Evolutionary conservation across 768 basidiomycete species (phyloP), one percentile per base, ranked within the genome.

Genomic region (Mycena albidolilacea): DNA sequence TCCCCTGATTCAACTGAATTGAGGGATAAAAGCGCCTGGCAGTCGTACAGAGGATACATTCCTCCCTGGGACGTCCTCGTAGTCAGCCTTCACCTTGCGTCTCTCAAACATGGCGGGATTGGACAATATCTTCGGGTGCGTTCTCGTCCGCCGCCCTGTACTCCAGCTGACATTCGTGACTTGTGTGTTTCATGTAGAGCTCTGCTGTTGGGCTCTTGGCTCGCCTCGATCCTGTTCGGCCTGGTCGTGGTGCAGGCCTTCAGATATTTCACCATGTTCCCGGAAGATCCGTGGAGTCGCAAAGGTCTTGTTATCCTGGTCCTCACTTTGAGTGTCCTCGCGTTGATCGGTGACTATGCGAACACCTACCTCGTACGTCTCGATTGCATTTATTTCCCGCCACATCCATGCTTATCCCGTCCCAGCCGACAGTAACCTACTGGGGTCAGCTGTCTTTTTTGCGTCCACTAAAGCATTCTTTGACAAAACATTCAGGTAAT

Each of bases 321-420:
- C 4, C 38, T 66, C n/a, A 5, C 39, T 12, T 17, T 57, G 21
- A 21, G 14, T 38, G 21, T 55, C 14, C 38, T 39, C 3, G 65
- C 65, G 7, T 30, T 66, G 54, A 19, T 57, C 7, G 65, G 65
- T 14, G 65, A 66, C 23, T 66, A 57, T 44, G 65, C 52, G 15
- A 66, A 55, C 23, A 66, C 65, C 1, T 66, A 66, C 48, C 23
- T 57, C 3, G 65, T 66, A 14, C n/a, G 65, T 52, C 37, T 37
- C 15, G 11, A 8, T 19, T 17, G 2, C 35, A 7, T 39, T 14
- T 19, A 30, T 14, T 35, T 11, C 11, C 19, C 4, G 14, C 50
- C 11, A n/a, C 21, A 1, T 11, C 2, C 4, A 4, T 54, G 17
- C 50, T 54, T 10, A 64, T 5, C 19, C 15, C 39, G 4, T 23